phyloP scores from a whole-genome alignment of 1,284 basidiomycete species.

The Flammula alnicola region DNA sequence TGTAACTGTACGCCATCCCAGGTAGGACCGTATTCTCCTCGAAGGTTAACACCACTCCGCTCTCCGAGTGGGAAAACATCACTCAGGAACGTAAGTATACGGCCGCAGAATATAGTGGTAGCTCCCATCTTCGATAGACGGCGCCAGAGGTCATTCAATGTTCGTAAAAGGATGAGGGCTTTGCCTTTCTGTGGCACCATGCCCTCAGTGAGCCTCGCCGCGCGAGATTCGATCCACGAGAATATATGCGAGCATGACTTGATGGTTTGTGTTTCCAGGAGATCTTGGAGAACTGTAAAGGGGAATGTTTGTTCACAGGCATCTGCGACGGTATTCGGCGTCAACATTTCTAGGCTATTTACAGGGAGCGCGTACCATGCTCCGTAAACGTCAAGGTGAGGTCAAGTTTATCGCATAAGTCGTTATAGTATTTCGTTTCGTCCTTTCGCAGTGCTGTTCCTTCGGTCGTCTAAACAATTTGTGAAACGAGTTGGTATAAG shows the following conservation, averaged over 20 bases:
- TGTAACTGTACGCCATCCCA: slow-evolving; percentile 67
- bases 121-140: slow-evolving; percentile 84
- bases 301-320: slow-evolving; percentile 49
- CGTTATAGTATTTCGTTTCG: slow-evolving; percentile 58
- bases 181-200: slow-evolving; percentile 88
- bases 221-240: slow-evolving; percentile 80
- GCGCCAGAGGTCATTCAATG: slow-evolving; percentile 85
- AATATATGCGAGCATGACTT: slow-evolving; percentile 82
- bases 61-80: slow-evolving; percentile 87
- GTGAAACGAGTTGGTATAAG: not conserved
- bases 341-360: not conserved
- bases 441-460: slow-evolving; percentile 55
- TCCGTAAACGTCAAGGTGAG: slow-evolving; percentile 75
- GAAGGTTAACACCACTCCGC: slow-evolving; percentile 87
- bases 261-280: slow-evolving; percentile 84
- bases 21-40: slow-evolving; percentile 83
- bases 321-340: slow-evolving; percentile 30
- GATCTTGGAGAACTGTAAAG: slow-evolving; percentile 71
- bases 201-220: slow-evolving; percentile 66
- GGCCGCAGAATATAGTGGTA: slow-evolving; percentile 84
- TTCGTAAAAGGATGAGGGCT: slow-evolving; percentile 81
- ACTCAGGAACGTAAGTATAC: slow-evolving; percentile 86
- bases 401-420: slow-evolving; percentile 68
- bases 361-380: slow-evolving; percentile 51
- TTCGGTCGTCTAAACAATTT: slow-evolving; percentile 57